These are phyloP conservation scores for Ogataea henricii DNA, from an alignment of 805 yeast species.

Conservation along the genomic window DNA sequence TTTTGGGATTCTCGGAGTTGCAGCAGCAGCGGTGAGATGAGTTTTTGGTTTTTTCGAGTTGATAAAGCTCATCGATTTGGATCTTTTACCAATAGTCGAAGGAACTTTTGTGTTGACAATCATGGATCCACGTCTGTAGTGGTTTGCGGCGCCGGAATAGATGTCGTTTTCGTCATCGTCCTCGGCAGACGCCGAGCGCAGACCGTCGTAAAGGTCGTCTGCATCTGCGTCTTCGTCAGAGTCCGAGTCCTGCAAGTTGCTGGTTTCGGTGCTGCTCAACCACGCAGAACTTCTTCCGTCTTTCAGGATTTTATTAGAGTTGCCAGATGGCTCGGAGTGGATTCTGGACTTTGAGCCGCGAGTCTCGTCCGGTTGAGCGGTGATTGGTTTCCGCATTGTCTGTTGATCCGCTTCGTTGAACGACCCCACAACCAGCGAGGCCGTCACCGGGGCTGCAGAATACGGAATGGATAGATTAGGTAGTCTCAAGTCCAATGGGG, in stretches of 20 bases:
- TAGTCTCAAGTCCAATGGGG: slow-evolving; percentile 35
- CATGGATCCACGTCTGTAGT: slow-evolving; percentile 35
- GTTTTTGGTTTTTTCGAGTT: slow-evolving; percentile 49
- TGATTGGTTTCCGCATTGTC: slow-evolving; percentile 6
- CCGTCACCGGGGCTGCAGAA: slow-evolving; percentile 76
- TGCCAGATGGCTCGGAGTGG: slow-evolving; percentile 11
- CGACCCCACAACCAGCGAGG: slow-evolving; percentile 39
- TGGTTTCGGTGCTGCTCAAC: slow-evolving; percentile 7
- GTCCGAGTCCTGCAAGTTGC: slow-evolving; percentile 25
- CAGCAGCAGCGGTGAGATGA: slow-evolving; percentile 74
- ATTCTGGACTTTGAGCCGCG: slow-evolving; percentile 10
- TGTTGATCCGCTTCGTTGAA: slow-evolving; percentile 8
- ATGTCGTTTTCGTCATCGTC: slow-evolving; percentile 40
- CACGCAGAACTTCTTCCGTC: slow-evolving; percentile 16
- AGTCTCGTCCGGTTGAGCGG: slow-evolving; percentile 2
- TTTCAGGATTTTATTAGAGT: slow-evolving; percentile 5
- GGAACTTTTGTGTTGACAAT: slow-evolving; percentile 41
- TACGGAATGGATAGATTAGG: slow-evolving; percentile 60
- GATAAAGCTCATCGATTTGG: slow-evolving; percentile 65
- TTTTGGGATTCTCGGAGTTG: slow-evolving; percentile 78
- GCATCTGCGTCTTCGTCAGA: slow-evolving; percentile 47
- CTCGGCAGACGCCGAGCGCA: slow-evolving; percentile 30
- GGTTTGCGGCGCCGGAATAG: slow-evolving; percentile 23
- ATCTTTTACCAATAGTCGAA: slow-evolving; percentile 50
- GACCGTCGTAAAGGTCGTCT: slow-evolving; percentile 41